Conservation (phyloP, 225 moss, liverwort and hornwort genomes). For the Rhytidiadelphus loreus region DNA sequence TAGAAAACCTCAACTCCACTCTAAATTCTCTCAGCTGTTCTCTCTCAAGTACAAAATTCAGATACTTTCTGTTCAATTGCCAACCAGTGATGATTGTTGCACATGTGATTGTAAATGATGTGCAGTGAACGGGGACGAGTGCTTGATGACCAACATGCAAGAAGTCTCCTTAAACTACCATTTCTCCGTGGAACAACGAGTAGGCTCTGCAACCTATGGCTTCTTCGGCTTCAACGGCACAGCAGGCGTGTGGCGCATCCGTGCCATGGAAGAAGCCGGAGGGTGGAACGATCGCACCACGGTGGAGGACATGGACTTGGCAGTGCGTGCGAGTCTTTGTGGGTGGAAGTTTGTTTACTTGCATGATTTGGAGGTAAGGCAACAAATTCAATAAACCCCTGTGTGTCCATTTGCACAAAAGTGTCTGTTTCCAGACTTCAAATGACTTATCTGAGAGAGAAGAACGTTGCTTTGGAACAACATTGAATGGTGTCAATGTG, state of each 20-base stretch:
- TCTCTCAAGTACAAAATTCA: not conserved
- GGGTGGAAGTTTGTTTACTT: constrained; percentile 92
- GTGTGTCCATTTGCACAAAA: not conserved
- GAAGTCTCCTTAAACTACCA: constrained; percentile 75
- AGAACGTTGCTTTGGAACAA: too few species aligned
- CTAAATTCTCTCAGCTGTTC: not conserved
- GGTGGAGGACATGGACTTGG: constrained; percentile 83
- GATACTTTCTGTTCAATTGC: not conserved
- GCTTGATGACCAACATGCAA: constrained; percentile 87
- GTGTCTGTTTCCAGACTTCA: not conserved
- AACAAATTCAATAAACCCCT: not conserved
- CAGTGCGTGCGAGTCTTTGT: constrained; percentile 57
- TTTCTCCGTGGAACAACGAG: constrained; percentile 64
- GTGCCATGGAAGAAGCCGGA: constrained; percentile 67
- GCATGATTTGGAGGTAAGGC: constrained; percentile 42
- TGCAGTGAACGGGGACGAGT: constrained; percentile 75
- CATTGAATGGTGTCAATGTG: not conserved
- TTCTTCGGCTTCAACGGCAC: constrained; percentile 91
- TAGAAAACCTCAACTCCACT: not conserved
- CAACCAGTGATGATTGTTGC: not conserved
- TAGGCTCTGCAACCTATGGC: constrained; percentile 51
- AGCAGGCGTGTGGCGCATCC: constrained; percentile 76
- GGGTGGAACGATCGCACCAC: constrained; percentile 86
- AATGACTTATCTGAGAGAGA: too few species aligned
- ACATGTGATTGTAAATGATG: not conserved